Base-by-base conservation (phyloP, 2,329 filamentous ascomycete species). In the Pseudopithomyces maydicus region DNA sequence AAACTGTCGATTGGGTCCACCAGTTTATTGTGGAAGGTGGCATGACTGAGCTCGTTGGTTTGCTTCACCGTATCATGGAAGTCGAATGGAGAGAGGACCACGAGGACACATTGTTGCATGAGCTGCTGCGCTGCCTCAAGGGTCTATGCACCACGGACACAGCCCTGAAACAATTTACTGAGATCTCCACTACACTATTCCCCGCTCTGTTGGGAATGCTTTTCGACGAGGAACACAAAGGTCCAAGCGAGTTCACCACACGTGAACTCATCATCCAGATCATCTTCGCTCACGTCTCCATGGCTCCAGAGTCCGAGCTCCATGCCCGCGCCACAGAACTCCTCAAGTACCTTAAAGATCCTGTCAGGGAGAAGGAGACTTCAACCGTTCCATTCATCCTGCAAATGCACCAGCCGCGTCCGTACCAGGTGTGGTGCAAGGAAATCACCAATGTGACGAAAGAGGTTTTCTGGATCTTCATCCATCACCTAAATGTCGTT, bases 61-160 rank as follows among this genome's bases (percentile, higher is more conserved):
- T 98, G 53, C 81, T 98, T 46, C 89, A 96, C 75, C 87, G 94
- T n/a, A 96, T 94, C 67, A 92, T 97, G 85, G 90, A 90, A 50
- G 88, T 99, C 33, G 95, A 98, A 75, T 99, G 95, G 94, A 91
- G 93, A 70, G 95, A 97, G 81, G 95, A 98, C 68, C 94, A 98
- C 69, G 95, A 98, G 77, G 95, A 98, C 72, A 89, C 89, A 10
- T 83, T 99, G 36, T 84, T 99, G 6, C 94, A 98, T 70, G 95
- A 99, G 77, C 89, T 92, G 29, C 82, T 99, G 48, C 85, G 97
- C 42, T 98, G 95, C 70, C 83, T 99, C 62, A 99, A 99, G 77
- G 95, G 91, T 0, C 84, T 98, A 2, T 96, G 92, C 72, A 99
- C 95, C 1, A 97, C 94, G 1, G 92, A 91, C 15, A 84, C 91